Base-by-base conservation (phyloP, 176 grass and related monocot genomes). In the Urochloa ruziziensis region DNA sequence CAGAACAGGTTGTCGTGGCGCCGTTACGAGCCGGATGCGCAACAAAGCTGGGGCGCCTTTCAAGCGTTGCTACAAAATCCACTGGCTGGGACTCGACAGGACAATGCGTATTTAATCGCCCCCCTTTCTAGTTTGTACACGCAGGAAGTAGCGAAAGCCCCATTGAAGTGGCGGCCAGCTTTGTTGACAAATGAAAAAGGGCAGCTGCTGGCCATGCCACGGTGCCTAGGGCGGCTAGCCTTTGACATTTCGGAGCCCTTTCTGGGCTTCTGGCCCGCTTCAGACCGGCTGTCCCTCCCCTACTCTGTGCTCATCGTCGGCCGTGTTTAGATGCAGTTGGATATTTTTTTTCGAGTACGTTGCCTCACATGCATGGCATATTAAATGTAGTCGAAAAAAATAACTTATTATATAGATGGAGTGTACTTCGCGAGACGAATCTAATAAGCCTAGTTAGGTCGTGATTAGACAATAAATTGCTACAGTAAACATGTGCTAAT, bases 201-300 rank as follows among this genome's bases (percentile, higher is more conserved):
- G 10, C 39, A 51, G 32, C 10, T 13, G 70, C 71, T 49, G 67
- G 46, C 43, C 5, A 24, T 64, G 70, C 4, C 66, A 36, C 56
- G 25, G 58, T 73, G 47, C 88, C 56, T 75, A 85, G 81, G 40
- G 7, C 30, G 68, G 77, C 39, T 86, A 79, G 59, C 19, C 67
- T 17, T 86, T 90, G 88, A 86, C 88, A 83, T 67, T 67, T 86
- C 24, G 17, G 73, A 65, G 21, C 18, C 34, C 49, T n/a, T n/a
- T n/a, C n/a, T n/a, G n/a, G n/a, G n/a, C n/a, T n/a, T n/a, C n/a
- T n/a, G n/a, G n/a, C n/a, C n/a, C n/a, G n/a, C 57, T 75, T 27
- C 77, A 69, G 18, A 42, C 6, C 70, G 4, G 30, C 21, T 66
- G 43, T 25, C 62, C 43, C 18, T 25, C 62, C 43, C 18, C 75